Conservation (phyloP, 2,329 filamentous ascomycete species). For the Fusarium gaditjirri region DNA sequence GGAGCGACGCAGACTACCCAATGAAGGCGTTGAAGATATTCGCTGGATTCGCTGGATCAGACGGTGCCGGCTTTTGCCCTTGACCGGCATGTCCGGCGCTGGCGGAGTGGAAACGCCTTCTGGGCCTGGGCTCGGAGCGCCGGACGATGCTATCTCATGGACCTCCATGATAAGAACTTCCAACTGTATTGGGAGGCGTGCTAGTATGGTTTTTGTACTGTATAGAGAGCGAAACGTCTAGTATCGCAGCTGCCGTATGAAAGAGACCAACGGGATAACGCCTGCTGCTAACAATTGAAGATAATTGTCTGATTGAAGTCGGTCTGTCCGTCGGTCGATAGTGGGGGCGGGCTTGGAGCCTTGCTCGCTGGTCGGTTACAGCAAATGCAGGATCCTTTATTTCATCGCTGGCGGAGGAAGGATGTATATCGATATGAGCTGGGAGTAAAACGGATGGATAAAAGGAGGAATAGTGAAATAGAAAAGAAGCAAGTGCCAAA, state of each 20-base stretch:
- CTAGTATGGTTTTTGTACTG: neutral
- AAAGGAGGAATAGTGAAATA: constrained; percentile 13
- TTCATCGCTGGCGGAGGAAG: constrained; percentile 35
- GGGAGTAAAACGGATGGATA: neutral
- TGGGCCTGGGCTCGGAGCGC: constrained; percentile 43
- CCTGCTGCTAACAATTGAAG: constrained; percentile 2
- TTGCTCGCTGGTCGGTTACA: constrained; percentile 29
- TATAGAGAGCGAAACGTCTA: neutral
- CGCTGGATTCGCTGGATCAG: constrained; percentile 80
- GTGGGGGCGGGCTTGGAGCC: constrained; percentile 28
- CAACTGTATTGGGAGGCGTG: neutral
- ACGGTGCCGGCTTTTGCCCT: constrained; percentile 74
- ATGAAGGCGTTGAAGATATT: constrained; percentile 82
- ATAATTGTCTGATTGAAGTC: constrained; percentile 10
- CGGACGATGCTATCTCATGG: constrained; percentile 38
- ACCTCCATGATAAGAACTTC: constrained; percentile 37
- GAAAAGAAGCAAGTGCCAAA: constrained; percentile 12
- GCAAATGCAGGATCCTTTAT: constrained; percentile 33
- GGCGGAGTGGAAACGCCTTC: constrained; percentile 41
- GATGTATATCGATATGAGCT: constrained; percentile 5
- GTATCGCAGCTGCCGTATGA: neutral
- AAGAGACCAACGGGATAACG: neutral
- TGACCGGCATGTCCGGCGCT: constrained; percentile 51
- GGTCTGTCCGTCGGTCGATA: constrained; percentile 18
- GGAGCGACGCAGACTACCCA: constrained; percentile 71